Conservation (phyloP, 2,329 filamentous ascomycete genomes). For the Xylaria sp. region DNA sequence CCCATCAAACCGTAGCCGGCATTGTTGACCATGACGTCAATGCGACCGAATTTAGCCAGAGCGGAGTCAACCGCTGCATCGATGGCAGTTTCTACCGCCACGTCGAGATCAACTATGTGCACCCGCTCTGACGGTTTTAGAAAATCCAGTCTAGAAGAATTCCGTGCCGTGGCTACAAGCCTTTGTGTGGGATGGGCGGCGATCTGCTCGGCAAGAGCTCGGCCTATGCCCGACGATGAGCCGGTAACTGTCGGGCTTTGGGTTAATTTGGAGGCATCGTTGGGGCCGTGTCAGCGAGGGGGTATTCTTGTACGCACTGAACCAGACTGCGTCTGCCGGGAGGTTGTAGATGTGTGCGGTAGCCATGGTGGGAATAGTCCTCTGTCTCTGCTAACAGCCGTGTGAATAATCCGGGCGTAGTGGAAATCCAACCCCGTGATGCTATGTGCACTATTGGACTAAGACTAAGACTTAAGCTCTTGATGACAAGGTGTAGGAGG, state of each 20-base stretch:
- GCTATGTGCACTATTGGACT: background rate
- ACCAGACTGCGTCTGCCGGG: conserved; percentile 38
- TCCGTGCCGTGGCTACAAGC: conserved; percentile 58
- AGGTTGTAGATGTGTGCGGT: conserved; percentile 26
- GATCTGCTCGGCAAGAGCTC: conserved; percentile 52
- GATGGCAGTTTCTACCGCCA: conserved; percentile 32
- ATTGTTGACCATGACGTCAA: too few species aligned
- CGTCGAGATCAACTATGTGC: conserved; percentile 33
- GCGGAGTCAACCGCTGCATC: conserved; percentile 32
- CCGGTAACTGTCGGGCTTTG: conserved; percentile 62
- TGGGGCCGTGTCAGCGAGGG: background rate
- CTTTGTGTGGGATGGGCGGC: conserved; percentile 52
- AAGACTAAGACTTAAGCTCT: background rate
- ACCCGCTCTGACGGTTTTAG: conserved; percentile 25
- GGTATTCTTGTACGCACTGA: conserved; percentile 25
- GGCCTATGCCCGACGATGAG: conserved; percentile 61
- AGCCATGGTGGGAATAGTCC: conserved; percentile 7
- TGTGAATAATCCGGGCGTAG: background rate
- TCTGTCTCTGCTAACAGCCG: background rate
- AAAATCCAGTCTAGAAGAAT: conserved; percentile 22
- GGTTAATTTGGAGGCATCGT: conserved; percentile 21
- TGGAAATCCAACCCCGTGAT: background rate
- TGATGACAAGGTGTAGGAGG: too few species aligned
- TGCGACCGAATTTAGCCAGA: conserved; percentile 35
- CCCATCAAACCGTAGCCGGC: conserved; percentile 34